Evolutionary conservation across 257 asterid genomes (phyloP).

Genomic region (Rehmannia glutinosa): DNA sequence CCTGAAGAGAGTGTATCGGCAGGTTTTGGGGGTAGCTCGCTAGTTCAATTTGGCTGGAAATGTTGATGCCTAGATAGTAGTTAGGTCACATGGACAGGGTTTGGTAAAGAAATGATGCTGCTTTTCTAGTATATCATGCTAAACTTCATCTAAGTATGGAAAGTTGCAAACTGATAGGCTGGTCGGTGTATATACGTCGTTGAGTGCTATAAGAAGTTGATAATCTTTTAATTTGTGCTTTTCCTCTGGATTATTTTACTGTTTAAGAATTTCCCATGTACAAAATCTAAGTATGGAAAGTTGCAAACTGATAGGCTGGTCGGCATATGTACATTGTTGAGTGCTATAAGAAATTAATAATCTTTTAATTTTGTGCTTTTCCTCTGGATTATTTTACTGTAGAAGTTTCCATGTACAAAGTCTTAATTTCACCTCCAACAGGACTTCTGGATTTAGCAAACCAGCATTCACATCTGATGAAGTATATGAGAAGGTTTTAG

Average conservation of each 20-base stretch:
- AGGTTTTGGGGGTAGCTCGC: background rate
- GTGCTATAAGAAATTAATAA: background rate
- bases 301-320: too few species aligned
- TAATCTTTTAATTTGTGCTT: background rate
- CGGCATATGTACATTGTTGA: too few species aligned
- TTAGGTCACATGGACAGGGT: background rate
- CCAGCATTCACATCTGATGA: constrained; percentile 91
- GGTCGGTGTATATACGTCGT: too few species aligned
- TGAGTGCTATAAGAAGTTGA: background rate
- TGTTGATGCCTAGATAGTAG: background rate
- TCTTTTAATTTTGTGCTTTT: background rate
- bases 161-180: too few species aligned
- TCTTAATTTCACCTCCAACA: constrained; percentile 30
- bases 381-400: background rate
- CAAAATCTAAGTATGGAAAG: too few species aligned
- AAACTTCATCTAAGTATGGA: too few species aligned
- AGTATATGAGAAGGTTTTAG: constrained; percentile 58
- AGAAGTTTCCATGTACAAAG: background rate
- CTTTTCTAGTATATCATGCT: too few species aligned
- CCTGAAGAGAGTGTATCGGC: background rate
- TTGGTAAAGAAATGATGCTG: background rate
- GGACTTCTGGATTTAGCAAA: constrained; percentile 58
- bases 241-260: background rate
- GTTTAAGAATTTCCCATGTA: background rate
- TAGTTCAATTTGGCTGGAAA: background rate